These are phyloP conservation scores for Flueggea neowawraea DNA, from an alignment of 441 rosid genomes.

Conservation along the genomic window DNA sequence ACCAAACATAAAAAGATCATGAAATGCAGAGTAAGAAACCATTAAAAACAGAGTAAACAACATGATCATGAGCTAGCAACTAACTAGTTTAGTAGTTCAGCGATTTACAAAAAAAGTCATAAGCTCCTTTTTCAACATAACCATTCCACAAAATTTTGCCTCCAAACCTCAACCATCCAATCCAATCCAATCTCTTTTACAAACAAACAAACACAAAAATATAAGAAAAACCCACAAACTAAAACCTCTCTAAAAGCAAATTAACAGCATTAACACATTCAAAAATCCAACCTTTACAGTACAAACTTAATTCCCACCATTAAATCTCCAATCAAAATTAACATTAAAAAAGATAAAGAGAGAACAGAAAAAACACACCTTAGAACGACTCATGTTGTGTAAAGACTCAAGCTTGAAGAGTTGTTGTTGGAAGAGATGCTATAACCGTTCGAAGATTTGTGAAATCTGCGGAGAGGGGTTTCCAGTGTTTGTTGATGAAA, in stretches of 20 bases:
- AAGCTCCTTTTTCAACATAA: too few relatives aligned
- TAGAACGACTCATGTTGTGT: slow-evolving; percentile 61
- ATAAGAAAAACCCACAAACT: background rate
- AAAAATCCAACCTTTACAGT: too few relatives aligned
- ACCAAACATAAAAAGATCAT: too few relatives aligned
- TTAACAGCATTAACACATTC: background rate
- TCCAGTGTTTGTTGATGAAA: slow-evolving; percentile 37
- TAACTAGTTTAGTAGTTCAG: too few relatives aligned
- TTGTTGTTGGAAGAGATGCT: background rate
- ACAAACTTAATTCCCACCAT: background rate
- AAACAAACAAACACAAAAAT: background rate
- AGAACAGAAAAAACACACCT: slow-evolving; percentile 29
- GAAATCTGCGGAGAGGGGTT: slow-evolving; percentile 19
- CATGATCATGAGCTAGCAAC: background rate
- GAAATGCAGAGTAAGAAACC: slow-evolving; percentile 2
- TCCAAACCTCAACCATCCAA: too few relatives aligned
- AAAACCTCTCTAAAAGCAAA: background rate
- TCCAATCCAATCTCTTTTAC: too few relatives aligned
- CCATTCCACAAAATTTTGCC: too few relatives aligned
- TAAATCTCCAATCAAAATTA: background rate
- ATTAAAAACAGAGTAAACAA: slow-evolving; percentile 1
- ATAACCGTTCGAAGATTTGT: slow-evolving; percentile 7
- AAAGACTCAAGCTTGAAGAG: slow-evolving; percentile 10
- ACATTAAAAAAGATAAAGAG: background rate
- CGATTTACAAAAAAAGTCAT: too few relatives aligned